Evolutionary conservation across 2,329 filamentous ascomycete genomes (phyloP).

Genomic region (Pseudocercospora musae): DNA sequence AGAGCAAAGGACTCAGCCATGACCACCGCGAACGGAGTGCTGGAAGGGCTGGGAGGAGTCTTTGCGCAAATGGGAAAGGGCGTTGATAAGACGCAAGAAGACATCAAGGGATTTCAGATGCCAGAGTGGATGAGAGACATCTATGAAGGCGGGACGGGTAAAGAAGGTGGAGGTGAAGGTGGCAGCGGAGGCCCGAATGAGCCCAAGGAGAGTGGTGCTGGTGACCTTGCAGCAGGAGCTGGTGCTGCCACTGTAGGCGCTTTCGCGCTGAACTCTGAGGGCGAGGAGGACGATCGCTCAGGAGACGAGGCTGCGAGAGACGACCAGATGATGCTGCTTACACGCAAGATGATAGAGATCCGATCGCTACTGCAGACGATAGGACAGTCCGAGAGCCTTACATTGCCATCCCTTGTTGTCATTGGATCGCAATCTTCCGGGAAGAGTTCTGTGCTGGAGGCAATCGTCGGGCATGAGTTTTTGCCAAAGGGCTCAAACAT

Average conservation of each 20-base stretch:
- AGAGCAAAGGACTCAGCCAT: slow-evolving; percentile 68
- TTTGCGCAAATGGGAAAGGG: slow-evolving; percentile 75
- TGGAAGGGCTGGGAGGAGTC: slow-evolving; percentile 69
- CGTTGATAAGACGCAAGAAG: slow-evolving; percentile 80
- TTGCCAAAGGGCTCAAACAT: slow-evolving; percentile 97
- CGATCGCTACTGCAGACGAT: slow-evolving; percentile 85
- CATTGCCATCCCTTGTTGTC: slow-evolving; percentile 94
- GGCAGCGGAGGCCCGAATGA: slow-evolving; percentile 39
- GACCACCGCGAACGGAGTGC: slow-evolving; percentile 64
- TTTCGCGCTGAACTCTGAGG: slow-evolving; percentile 70
- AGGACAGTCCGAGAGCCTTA: slow-evolving; percentile 84
- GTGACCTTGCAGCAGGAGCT: slow-evolving; percentile 57
- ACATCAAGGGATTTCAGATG: slow-evolving; percentile 46
- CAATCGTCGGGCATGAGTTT: slow-evolving; percentile 97
- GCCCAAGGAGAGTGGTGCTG: slow-evolving; percentile 42
- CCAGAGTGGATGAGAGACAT: slow-evolving; percentile 73
- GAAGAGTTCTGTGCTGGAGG: slow-evolving; percentile 94
- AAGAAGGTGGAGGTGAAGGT: slow-evolving; percentile 34
- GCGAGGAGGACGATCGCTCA: slow-evolving; percentile 59
- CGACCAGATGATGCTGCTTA: slow-evolving; percentile 99
- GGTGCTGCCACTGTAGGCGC: slow-evolving; percentile 70
- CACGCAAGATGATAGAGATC: slow-evolving; percentile 99
- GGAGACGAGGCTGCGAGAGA: slow-evolving; percentile 71
- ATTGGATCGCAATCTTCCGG: slow-evolving; percentile 98
- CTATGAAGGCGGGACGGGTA: slow-evolving; percentile 41